Base-by-base conservation (phyloP, 306 rosid genomes). In the Geum urbanum region DNA sequence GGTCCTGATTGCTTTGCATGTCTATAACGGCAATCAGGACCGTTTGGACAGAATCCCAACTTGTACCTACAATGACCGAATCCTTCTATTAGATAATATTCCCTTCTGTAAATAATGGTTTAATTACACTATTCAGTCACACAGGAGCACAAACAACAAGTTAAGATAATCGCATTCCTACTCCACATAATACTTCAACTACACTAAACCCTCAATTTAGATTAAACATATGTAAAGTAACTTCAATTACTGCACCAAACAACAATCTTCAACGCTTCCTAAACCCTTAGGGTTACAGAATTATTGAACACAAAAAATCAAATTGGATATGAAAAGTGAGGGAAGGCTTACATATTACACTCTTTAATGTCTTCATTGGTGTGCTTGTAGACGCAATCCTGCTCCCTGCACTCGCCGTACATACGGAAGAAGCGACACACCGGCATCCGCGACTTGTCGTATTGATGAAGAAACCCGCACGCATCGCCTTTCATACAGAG, bases 401-500 rank as follows among this genome's bases (percentile, higher is more conserved):
- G 97, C 79, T 94, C 99, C 9, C 97, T 89, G 72, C 99, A 94
- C 89, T 94, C 99, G 5, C 99, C 99, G 55, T 78, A 91, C 55
- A 91, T 74, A 15, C 99, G 83, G 41, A 94, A 94, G 76, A 90
- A 94, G 8, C 99, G 85, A 76, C 99, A 94, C 46, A 94, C 90
- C 9, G 99, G 99, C 99, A 94, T 94, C 57, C 99, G 81, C 46
- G 97, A 83, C 84, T 94, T 94, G 82, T 94, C 99, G 69, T 94
- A 94, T 74, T 94, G 99, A 37, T 94, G 97, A 66, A 94, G 82
- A 79, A 94, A 94, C 58, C 99, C 99, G 72, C 99, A 94, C 47
- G 99, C 96, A 15, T 94, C 99, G 9, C 99, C 99, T 72, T 94
- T 94, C 99, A 94, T 94, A 60, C 99, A 94, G 18, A 94, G 78